These are phyloP conservation scores for Trichoderma pleuroti DNA, from an alignment of 2,329 filamentous ascomycete genomes.

Conservation along the genomic window DNA sequence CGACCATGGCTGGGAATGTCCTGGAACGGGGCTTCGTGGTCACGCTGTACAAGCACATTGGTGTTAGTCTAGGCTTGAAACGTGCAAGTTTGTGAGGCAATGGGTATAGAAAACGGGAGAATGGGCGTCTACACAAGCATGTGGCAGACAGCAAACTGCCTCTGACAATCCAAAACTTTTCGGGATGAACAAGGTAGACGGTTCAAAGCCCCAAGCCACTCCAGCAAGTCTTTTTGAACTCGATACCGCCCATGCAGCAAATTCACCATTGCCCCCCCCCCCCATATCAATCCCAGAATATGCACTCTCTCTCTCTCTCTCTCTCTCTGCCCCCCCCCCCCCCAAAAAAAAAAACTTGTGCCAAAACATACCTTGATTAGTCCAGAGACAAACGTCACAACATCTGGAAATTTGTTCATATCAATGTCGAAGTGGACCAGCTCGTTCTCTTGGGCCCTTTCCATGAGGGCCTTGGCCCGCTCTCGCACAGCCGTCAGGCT, in stretches of 20 bases:
- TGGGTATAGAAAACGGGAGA: too few species aligned
- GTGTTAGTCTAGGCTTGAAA: not conserved
- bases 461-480: slow-evolving; percentile 66
- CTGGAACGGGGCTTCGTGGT: slow-evolving; percentile 54
- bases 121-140: not conserved
- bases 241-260: not conserved
- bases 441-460: slow-evolving; percentile 73
- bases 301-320: not conserved
- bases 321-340: too few species aligned
- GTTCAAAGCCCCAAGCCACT: not conserved
- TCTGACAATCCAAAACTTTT: not conserved
- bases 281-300: not conserved
- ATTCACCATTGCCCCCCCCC: not conserved
- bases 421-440: slow-evolving; percentile 88
- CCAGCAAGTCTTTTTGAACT: not conserved
- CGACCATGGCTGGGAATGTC: slow-evolving; percentile 80
- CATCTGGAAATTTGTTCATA: slow-evolving; percentile 76
- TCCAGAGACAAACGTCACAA: slow-evolving; percentile 81
- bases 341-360: not conserved
- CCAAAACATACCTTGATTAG: slow-evolving; percentile 81
- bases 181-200: not conserved
- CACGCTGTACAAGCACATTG: slow-evolving; percentile 37
- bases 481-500: slow-evolving; percentile 88
- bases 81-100: not conserved
- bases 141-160: too few species aligned